A percentile compares a stretch with the other conserved stretches of the same genome.
Evolutionary conservation across 768 basidiomycete species (phyloP).

Genomic region (Termitomyces eurrhizus): DNA sequence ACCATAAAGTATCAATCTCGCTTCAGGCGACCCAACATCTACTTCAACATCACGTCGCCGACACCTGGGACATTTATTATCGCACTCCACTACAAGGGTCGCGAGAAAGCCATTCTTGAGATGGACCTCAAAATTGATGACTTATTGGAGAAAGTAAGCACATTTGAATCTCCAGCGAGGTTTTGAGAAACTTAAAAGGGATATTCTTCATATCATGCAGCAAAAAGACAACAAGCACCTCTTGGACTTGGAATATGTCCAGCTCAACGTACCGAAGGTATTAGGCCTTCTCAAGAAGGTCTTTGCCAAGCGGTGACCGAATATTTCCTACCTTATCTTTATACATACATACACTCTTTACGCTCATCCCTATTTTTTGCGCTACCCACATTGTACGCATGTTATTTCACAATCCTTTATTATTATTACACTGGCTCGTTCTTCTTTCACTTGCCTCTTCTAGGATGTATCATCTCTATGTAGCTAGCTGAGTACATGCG

Average conservation of each 20-base stretch:
- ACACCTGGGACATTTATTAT: conserved; percentile 99
- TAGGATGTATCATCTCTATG: conserved; percentile 32
- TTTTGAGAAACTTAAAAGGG: not conserved
- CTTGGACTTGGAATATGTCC: conserved; percentile 95
- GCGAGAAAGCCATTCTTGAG: conserved; percentile 98
- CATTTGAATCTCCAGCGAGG: not conserved
- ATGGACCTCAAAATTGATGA: conserved; percentile 99
- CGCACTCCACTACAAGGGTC: conserved; percentile 96
- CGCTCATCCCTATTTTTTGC: conserved; percentile 19
- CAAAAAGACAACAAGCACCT: conserved; percentile 99
- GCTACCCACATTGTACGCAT: conserved; percentile 13
- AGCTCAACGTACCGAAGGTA: conserved; percentile 94
- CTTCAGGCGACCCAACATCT: conserved; percentile 89
- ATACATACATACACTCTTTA: conserved; percentile 20
- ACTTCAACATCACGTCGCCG: conserved; percentile 98
- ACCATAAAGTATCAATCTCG: not conserved
- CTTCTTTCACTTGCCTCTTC: conserved; percentile 16
- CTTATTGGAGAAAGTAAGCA: conserved; percentile 88
- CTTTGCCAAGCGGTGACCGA: conserved; percentile 74
- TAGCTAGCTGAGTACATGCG: conserved; percentile 21
- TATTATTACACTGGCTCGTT: conserved; percentile 14
- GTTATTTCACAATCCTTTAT: conserved; percentile 8
- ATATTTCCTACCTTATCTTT: conserved; percentile 25
- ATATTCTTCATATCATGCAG: conserved; percentile 34
- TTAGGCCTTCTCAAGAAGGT: conserved; percentile 91